Percentiles rank a stretch among this genome's conserved stretches.
phyloP scores from a whole-genome alignment of 1,284 basidiomycete genomes.

The Singerocomus rubriflavus region DNA sequence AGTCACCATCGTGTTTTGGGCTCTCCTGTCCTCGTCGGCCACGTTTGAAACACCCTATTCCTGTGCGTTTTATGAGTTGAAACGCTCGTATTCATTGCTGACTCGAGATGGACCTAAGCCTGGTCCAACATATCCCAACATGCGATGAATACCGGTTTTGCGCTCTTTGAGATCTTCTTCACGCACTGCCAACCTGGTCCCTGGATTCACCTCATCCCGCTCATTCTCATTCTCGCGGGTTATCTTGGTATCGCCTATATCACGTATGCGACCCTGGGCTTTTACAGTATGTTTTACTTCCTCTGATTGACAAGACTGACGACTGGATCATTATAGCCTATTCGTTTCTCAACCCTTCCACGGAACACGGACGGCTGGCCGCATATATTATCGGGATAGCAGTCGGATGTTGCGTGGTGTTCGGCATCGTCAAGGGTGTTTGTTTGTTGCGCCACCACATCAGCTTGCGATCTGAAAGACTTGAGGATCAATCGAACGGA shows the following conservation, averaged over 20 bases:
- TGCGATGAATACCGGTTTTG: slow-evolving; percentile 56
- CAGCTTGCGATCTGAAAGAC: slow-evolving; percentile 8
- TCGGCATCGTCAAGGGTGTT: slow-evolving; percentile 39
- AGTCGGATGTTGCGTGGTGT: slow-evolving; percentile 45
- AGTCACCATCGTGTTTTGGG: slow-evolving; percentile 68
- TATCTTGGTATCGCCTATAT: slow-evolving; percentile 70
- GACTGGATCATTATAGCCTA: slow-evolving; percentile 37
- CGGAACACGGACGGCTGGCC: slow-evolving; percentile 36
- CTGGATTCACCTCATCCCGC: slow-evolving; percentile 49
- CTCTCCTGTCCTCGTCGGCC: slow-evolving; percentile 43
- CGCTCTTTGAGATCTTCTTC: slow-evolving; percentile 55
- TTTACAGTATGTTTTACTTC: slow-evolving; percentile 51
- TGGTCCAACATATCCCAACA: slow-evolving; percentile 64
- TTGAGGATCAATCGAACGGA: neutral
- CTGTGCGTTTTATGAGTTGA: slow-evolving; percentile 31
- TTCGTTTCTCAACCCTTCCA: slow-evolving; percentile 42
- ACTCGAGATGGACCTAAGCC: slow-evolving; percentile 30
- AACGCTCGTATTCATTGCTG: neutral
- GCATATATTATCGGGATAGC: slow-evolving; percentile 56
- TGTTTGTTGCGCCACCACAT: slow-evolving; percentile 34
- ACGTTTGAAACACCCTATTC: slow-evolving; percentile 41
- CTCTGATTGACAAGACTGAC: slow-evolving; percentile 2
- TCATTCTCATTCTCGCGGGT: slow-evolving; percentile 47
- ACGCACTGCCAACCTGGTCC: slow-evolving; percentile 51
- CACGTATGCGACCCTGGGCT: slow-evolving; percentile 53